These are phyloP conservation scores for Coemansia sp. DNA, from an alignment of 371 early-diverging fungal species.

Conservation along the genomic window DNA sequence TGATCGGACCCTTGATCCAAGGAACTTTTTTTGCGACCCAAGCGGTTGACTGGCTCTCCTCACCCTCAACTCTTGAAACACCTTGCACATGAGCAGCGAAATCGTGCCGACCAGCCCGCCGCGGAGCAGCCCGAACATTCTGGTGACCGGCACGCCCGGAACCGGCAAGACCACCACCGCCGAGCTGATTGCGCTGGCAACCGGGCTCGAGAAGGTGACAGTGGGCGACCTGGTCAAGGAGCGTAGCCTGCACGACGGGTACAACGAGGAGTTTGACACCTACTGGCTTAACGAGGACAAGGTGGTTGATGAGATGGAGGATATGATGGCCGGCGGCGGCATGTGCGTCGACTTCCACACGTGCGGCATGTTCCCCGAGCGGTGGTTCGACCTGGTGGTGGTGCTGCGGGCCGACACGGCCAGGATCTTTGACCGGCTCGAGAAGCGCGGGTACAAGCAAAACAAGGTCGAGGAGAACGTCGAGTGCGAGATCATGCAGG, in stretches of 20 bases:
- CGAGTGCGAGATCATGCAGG: slow-evolving; percentile 98
- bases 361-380: slow-evolving; percentile 92
- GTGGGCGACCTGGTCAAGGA: slow-evolving; percentile 88
- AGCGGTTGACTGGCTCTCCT: not conserved
- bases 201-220: slow-evolving; percentile 72
- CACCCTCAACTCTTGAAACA: not conserved
- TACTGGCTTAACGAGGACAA: slow-evolving; percentile 92
- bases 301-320: slow-evolving; percentile 89
- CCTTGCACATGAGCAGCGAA: slow-evolving; percentile 14
- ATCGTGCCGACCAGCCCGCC: slow-evolving; percentile 21
- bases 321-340: slow-evolving; percentile 73
- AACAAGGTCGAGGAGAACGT: slow-evolving; percentile 96
- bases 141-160: slow-evolving; percentile 98
- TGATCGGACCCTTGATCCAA: not conserved
- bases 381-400: slow-evolving; percentile 96
- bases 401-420: slow-evolving; percentile 82
- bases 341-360: slow-evolving; percentile 92
- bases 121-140: slow-evolving; percentile 62
- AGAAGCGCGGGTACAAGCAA: slow-evolving; percentile 78
- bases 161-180: slow-evolving; percentile 96
- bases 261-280: slow-evolving; percentile 85
- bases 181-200: slow-evolving; percentile 67
- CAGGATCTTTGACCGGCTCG: slow-evolving; percentile 82
- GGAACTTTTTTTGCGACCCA: not conserved
- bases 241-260: slow-evolving; percentile 84